Percentiles rank a stretch among this genome's conserved stretches.
Conservation (phyloP, 345 rosid genomes). For the Erucastrum elatum region DNA sequence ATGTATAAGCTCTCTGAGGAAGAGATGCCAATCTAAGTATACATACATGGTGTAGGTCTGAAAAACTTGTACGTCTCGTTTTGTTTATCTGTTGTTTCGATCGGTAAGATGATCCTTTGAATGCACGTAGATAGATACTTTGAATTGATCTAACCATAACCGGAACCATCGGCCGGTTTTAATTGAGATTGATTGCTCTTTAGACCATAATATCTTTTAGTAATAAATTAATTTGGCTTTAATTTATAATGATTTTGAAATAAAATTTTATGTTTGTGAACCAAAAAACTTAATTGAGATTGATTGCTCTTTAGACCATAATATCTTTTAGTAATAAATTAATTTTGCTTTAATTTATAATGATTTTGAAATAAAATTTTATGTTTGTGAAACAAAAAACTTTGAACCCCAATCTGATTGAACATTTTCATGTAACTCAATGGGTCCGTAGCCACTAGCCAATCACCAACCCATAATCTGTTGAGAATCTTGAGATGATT, state of each 20-base stretch:
- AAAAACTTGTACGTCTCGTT: neutral
- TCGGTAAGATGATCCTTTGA: neutral
- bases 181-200: neutral
- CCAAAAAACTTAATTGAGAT: neutral
- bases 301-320: too few species aligned
- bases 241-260: neutral
- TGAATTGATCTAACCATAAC: neutral
- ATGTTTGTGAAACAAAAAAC: constrained; percentile 10
- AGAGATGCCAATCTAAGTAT: neutral
- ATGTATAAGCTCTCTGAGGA: neutral
- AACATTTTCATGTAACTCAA: constrained; percentile 23
- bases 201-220: too few species aligned
- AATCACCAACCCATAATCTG: constrained; percentile 29
- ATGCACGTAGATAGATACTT: neutral
- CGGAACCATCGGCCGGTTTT: neutral
- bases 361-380: neutral
- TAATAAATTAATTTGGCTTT: neutral
- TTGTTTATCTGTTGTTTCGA: neutral
- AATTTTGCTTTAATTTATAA: neutral
- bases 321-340: neutral
- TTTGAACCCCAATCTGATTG: constrained; percentile 18
- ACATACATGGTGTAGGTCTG: neutral
- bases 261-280: constrained; percentile 2
- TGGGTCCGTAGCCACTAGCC: constrained; percentile 33
- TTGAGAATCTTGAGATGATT: constrained; percentile 4